Conservation (phyloP, 768 basidiomycete genomes). For the Clitopilus hobsonii region DNA sequence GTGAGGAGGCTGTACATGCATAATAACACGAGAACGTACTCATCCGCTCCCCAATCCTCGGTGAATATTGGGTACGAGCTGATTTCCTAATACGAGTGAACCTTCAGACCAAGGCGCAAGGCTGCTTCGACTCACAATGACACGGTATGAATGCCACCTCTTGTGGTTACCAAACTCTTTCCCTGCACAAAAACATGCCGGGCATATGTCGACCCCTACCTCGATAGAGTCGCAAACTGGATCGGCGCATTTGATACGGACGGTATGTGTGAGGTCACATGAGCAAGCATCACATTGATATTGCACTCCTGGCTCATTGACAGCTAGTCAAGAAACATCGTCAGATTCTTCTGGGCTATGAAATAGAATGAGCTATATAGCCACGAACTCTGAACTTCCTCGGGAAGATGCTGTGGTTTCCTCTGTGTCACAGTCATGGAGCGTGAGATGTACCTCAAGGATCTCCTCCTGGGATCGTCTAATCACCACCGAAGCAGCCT, state of each 20-base stretch:
- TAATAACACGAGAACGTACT: slow-evolving; percentile 47
- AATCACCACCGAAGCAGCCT: not conserved
- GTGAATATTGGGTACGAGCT: slow-evolving; percentile 96
- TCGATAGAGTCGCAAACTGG: slow-evolving; percentile 56
- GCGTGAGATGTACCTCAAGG: not conserved
- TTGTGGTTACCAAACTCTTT: slow-evolving; percentile 87
- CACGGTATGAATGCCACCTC: slow-evolving; percentile 83
- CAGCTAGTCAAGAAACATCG: slow-evolving; percentile 34
- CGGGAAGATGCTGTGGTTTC: slow-evolving; percentile 58
- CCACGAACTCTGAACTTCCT: slow-evolving; percentile 58
- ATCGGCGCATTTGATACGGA: slow-evolving; percentile 95
- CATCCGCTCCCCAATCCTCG: slow-evolving; percentile 96
- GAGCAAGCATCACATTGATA: slow-evolving; percentile 82
- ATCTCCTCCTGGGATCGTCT: not conserved
- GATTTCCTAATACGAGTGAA: slow-evolving; percentile 58
- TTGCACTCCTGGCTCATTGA: slow-evolving; percentile 79
- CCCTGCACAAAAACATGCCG: slow-evolving; percentile 86
- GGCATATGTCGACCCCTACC: slow-evolving; percentile 89
- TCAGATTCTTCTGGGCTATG: not conserved
- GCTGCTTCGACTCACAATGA: slow-evolving; percentile 60
- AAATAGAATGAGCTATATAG: not conserved
- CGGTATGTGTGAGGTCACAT: slow-evolving; percentile 91
- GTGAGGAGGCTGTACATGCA: not conserved
- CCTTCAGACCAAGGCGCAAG: not conserved
- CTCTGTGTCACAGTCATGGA: slow-evolving; percentile 66